These are phyloP conservation scores for Candida glucosophila DNA, from an alignment of 1,139 yeast species.

Conservation along the genomic window DNA sequence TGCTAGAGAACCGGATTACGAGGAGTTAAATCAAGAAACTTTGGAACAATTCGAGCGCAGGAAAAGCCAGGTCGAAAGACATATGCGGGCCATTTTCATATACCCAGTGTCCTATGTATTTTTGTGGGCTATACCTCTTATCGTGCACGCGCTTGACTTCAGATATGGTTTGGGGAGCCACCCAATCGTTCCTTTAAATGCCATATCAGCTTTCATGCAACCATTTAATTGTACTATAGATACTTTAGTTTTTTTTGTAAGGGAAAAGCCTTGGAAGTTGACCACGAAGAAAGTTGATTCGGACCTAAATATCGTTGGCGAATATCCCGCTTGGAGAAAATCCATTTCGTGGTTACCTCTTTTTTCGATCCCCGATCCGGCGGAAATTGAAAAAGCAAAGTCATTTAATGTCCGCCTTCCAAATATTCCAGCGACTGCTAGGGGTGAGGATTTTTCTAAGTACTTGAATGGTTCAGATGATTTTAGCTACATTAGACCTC, in stretches of 20 bases:
- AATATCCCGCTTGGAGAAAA: conserved; percentile 2
- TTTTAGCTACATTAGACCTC: too few relatives aligned
- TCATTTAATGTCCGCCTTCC: neutral
- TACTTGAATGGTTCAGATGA: too few relatives aligned
- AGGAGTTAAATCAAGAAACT: neutral
- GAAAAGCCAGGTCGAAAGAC: conserved; percentile 60
- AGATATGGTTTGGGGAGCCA: conserved; percentile 37
- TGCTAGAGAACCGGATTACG: neutral
- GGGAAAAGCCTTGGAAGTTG: conserved; percentile 69
- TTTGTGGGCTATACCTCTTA: conserved; percentile 76
- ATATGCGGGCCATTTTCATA: conserved; percentile 69
- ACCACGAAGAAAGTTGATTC: too few relatives aligned
- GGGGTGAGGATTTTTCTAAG: too few relatives aligned
- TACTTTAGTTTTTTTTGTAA: conserved; percentile 60
- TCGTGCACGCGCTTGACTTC: conserved; percentile 53
- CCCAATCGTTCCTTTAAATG: conserved; percentile 57
- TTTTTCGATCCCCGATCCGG: too few relatives aligned
- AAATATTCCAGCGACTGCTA: too few relatives aligned
- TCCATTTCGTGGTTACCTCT: conserved; percentile 3
- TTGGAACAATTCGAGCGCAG: neutral
- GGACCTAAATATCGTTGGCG: too few relatives aligned
- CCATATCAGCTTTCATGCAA: conserved; percentile 65
- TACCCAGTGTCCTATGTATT: conserved; percentile 77
- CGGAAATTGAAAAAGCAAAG: too few relatives aligned
- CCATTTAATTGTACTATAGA: conserved; percentile 78